Conservation (phyloP, 2,329 filamentous ascomycete genomes). For the Macrophomina tecta region DNA sequence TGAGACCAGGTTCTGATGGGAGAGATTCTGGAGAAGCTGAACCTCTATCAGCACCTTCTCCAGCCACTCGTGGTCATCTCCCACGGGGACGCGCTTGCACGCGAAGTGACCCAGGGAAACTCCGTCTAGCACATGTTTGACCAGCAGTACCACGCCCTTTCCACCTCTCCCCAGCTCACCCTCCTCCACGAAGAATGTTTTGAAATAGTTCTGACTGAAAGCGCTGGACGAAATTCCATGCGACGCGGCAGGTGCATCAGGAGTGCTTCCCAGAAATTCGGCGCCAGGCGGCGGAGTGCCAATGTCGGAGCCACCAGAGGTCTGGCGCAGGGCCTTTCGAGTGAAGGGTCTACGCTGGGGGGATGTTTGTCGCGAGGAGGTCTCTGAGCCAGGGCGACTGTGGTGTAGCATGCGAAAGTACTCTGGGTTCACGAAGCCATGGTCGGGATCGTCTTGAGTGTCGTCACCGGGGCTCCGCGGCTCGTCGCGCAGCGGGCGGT, state of each 20-base stretch:
- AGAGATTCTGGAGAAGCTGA: slow-evolving; percentile 86
- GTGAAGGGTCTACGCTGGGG: slow-evolving; percentile 47
- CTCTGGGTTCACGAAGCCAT: slow-evolving; percentile 83
- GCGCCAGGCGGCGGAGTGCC: slow-evolving; percentile 54
- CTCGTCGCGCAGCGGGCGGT: slow-evolving; percentile 68
- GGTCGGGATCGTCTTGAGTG: slow-evolving; percentile 46
- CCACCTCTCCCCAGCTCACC: slow-evolving; percentile 85
- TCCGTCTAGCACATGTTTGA: slow-evolving; percentile 88
- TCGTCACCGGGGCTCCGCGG: slow-evolving; percentile 40
- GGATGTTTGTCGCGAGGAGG: slow-evolving; percentile 54
- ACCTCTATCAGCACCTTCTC: slow-evolving; percentile 95
- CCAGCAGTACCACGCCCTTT: slow-evolving; percentile 93
- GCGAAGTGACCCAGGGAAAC: slow-evolving; percentile 90
- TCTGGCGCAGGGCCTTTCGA: slow-evolving; percentile 53
- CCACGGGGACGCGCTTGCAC: slow-evolving; percentile 93
- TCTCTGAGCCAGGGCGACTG: slow-evolving; percentile 60
- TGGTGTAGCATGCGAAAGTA: slow-evolving; percentile 93
- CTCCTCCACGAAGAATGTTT: slow-evolving; percentile 90
- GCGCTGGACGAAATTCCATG: slow-evolving; percentile 83
- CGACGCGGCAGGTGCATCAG: slow-evolving; percentile 43
- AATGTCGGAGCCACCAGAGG: slow-evolving; percentile 37
- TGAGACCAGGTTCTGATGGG: slow-evolving; percentile 92
- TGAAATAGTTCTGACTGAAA: slow-evolving; percentile 92
- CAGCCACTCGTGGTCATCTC: slow-evolving; percentile 92
- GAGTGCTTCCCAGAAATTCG: slow-evolving; percentile 55